These are phyloP conservation scores for Neurospora tetrasperma DNA, from an alignment of 495 filamentous ascomycete species.

Conservation along the genomic window DNA sequence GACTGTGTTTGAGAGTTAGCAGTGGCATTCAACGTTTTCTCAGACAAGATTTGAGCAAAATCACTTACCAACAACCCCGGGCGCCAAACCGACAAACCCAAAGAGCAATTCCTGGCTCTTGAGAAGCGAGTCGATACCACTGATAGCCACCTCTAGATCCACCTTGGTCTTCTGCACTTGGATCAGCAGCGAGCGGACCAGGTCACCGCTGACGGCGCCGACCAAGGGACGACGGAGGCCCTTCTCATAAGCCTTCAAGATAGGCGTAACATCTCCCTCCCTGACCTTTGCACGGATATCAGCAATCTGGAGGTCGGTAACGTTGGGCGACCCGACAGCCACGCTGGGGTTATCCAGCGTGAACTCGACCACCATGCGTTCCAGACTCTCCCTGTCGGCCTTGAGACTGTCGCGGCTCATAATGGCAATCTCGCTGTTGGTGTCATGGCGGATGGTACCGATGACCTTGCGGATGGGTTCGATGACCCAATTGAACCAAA, in stretches of 20 bases:
- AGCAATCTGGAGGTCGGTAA: constrained; percentile 50
- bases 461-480: constrained; percentile 74
- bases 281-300: constrained; percentile 65
- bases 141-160: constrained; percentile 90
- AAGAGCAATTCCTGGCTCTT: constrained; percentile 97
- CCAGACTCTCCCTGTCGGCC: constrained; percentile 81
- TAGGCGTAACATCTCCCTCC: constrained; percentile 86
- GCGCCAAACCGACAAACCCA: constrained; percentile 87
- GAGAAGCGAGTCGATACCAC: constrained; percentile 82
- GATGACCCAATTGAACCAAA: constrained; percentile 93
- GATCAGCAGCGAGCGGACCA: constrained; percentile 85
- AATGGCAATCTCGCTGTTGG: constrained; percentile 83
- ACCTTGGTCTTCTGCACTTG: constrained; percentile 99
- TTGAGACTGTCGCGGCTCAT: constrained; percentile 86
- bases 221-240: constrained; percentile 71
- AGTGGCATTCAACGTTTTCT: background rate
- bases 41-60: background rate
- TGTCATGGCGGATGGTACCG: constrained; percentile 83
- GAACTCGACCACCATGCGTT: constrained; percentile 97
- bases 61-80: constrained; percentile 55
- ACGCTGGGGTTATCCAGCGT: constrained; percentile 61
- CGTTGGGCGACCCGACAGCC: constrained; percentile 28
- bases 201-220: constrained; percentile 70
- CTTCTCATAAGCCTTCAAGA: constrained; percentile 80
- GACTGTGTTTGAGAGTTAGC: constrained; percentile 36